phyloP scores from a whole-genome alignment of 805 yeast species.

The Danielia oregonensis region DNA sequence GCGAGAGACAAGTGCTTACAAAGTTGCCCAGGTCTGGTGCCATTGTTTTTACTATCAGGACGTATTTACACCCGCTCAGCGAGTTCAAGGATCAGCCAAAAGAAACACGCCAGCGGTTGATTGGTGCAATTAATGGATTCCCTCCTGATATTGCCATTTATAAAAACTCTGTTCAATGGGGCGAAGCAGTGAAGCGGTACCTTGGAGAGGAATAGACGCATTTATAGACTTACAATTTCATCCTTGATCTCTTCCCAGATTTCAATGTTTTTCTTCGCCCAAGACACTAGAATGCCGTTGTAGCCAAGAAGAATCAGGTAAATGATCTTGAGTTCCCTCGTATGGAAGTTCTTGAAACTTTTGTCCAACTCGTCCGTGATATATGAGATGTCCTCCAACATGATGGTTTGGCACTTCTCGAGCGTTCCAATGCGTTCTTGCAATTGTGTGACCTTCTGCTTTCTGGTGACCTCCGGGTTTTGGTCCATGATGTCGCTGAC shows the following conservation, averaged over 20 bases:
- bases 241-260: conserved; percentile 63
- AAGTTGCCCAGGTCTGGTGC: conserved; percentile 48
- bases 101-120: conserved; percentile 47
- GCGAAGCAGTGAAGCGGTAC: conserved; percentile 50
- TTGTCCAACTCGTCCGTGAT: conserved; percentile 44
- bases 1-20: conserved; percentile 57
- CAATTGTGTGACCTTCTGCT: conserved; percentile 47
- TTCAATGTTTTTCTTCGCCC: conserved; percentile 67
- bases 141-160: conserved; percentile 57
- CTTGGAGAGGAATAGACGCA: too few relatives aligned
- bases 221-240: conserved; percentile 20
- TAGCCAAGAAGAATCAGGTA: conserved; percentile 50
- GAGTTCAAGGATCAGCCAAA: conserved; percentile 41
- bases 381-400: conserved; percentile 38
- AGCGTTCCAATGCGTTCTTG: conserved; percentile 51
- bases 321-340: conserved; percentile 47
- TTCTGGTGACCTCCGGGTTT: conserved; percentile 62
- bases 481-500: conserved; percentile 58
- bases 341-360: conserved; percentile 47
- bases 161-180: conserved; percentile 67
- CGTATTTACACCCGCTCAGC: conserved; percentile 53
- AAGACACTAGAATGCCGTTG: conserved; percentile 52
- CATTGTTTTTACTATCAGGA: conserved; percentile 50
- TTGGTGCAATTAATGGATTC: conserved; percentile 62
- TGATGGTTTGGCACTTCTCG: conserved; percentile 45